Evolutionary conservation across 108 stramenopile genomes (phyloP), one percentile per base, ranked within the genome.

Genomic region (Cyclotella sp.): DNA sequence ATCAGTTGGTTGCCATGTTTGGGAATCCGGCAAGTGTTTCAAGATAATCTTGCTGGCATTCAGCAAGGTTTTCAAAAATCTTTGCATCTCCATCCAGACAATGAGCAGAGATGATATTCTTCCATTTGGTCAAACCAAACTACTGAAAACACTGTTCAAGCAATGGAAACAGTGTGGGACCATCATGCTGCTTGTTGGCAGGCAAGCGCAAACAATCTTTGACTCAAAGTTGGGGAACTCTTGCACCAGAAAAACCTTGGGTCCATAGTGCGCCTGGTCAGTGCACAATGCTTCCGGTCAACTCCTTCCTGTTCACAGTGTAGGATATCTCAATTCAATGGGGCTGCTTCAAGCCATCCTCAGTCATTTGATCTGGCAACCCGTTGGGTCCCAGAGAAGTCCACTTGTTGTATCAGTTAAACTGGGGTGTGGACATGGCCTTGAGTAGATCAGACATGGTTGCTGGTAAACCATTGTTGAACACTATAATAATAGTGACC

Each of bases 1-100:
- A 51, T 51, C n/a, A 51, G 49, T 51, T 51, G 49, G 49, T 51
- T 19, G 49, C 8, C 6, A 51, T 51, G 49, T 51, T 51, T 51
- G 49, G 3, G 8, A 51, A 51, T 3, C 49, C 16, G 8, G 19
- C n/a, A n/a, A n/a, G n/a, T n/a, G n/a, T n/a, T n/a, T n/a, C n/a
- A n/a, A n/a, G n/a, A n/a, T 51, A 8, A 51, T 51, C 49, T 51
- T 51, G 16, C 8, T 51, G 49, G 49, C 49, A 51, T 51, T 51
- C 49, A 8, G 8, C 8, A 8, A 51, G 8, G 49, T 51, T 51
- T 51, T 51, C 8, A 3, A 19, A 19, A 1, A 8, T 51, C 49
- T 19, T 19, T 1, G 3, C 8, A 1, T 51, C 49, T 1, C 8
- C n/a, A 3, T 51, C 49, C 16, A 8, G 49, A 19, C 49, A 51